Evolutionary conservation across 768 basidiomycete genomes (phyloP), one percentile per base, ranked within the genome.

Genomic region (Auricularia sp.): DNA sequence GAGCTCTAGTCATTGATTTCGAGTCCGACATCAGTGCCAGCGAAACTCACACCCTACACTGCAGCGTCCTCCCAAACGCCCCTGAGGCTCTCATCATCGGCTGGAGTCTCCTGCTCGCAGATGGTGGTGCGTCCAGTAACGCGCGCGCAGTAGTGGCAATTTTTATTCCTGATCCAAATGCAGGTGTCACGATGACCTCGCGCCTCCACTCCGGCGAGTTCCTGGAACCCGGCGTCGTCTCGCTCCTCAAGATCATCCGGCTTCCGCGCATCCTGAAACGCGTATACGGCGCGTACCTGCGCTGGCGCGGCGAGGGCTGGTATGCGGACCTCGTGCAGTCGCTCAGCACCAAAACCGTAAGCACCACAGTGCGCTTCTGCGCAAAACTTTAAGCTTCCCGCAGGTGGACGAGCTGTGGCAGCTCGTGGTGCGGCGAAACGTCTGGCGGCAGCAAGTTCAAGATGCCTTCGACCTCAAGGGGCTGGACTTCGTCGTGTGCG

Each of bases 401-500:
- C 24, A 51, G 47, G 47, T 51, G 0, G 62, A 77, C 44, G 83
- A 86, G 68, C 82, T 83, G 44, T 81, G 82, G 61, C 72, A 73
- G 2, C 78, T 85, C 29, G 74, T 85, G 3, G 80, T 73, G 8
- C 72, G 76, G 66, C 77, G 83, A 0, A 78, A 80, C 56, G 70
- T 67, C n/a, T 81, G 80, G 62, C 74, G 76, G 6, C 80, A 63
- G 16, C 69, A 69, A 59, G 81, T 80, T 77, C 76, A 76, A 68
- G 71, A 69, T 37, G 70, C 75, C 35, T 75, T 76, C 76, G 68
- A 77, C 75, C 68, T 76, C 75, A 65, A 82, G 74, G 74, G 81
- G 4, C 73, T 89, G 3, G 87, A 89, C 72, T 88, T 85, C 71
- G 75, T 87, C 24, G 72, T 86, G 63, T 87, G 81, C 2, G 85